These are phyloP conservation scores for Goniomonas avonlea DNA, from an alignment of 78 protist species.

Conservation along the genomic window DNA sequence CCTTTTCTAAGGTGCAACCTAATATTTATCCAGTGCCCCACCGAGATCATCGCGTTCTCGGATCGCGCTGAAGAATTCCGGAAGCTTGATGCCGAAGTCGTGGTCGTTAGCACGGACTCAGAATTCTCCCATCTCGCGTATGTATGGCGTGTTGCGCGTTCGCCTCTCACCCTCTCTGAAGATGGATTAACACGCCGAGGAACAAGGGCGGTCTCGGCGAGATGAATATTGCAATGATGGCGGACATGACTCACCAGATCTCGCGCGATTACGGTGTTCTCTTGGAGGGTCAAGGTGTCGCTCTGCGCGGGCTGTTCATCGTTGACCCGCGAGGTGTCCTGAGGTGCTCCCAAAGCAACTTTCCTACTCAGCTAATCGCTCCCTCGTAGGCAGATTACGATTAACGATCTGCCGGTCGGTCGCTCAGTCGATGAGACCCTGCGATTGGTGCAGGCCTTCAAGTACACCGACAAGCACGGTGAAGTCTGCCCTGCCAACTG, in stretches of 20 bases:
- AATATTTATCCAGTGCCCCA: too few relatives aligned
- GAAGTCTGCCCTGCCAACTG: slow-evolving; percentile 79
- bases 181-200: slow-evolving; percentile 83
- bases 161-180: too few relatives aligned
- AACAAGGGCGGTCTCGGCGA: slow-evolving; percentile 85
- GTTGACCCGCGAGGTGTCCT: slow-evolving; percentile 53
- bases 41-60: slow-evolving; percentile 86
- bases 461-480: slow-evolving; percentile 54
- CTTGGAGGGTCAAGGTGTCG: slow-evolving; percentile 45
- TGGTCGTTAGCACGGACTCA: slow-evolving; percentile 70
- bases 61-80: slow-evolving; percentile 77
- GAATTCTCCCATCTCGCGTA: slow-evolving; percentile 75
- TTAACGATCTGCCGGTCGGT: slow-evolving; percentile 84
- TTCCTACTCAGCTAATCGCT: too few relatives aligned
- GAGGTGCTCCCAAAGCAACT: too few relatives aligned
- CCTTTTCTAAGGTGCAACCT: too few relatives aligned
- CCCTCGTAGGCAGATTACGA: slow-evolving; percentile 58
- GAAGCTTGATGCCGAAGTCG: slow-evolving; percentile 46
- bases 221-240: slow-evolving; percentile 72
- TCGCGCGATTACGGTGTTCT: slow-evolving; percentile 77
- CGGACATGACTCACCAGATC: slow-evolving; percentile 72
- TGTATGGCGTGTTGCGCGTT: too few relatives aligned
- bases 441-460: slow-evolving; percentile 65
- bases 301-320: slow-evolving; percentile 54
- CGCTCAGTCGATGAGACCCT: slow-evolving; percentile 72